Percentiles rank a stretch among this genome's conserved stretches.
phyloP scores from a whole-genome alignment of 2,329 filamentous ascomycete genomes.

The Didymella exigua region DNA sequence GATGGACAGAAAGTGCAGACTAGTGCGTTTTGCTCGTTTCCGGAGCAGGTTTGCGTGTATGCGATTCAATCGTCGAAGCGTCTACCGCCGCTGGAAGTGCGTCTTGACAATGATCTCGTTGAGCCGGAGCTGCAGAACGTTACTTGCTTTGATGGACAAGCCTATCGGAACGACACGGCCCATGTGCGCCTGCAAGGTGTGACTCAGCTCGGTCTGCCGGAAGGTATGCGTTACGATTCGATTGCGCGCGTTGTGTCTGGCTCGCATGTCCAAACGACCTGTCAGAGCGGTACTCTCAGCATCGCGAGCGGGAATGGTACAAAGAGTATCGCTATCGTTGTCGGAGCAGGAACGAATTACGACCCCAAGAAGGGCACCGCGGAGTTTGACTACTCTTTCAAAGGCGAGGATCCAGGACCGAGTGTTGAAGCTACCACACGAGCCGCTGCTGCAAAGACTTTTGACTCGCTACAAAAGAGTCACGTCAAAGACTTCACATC shows the following conservation, averaged over 20 bases:
- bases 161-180: slow-evolving; percentile 38
- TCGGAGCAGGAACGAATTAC: slow-evolving; percentile 57
- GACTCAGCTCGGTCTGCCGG: slow-evolving; percentile 50
- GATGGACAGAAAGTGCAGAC: slow-evolving; percentile 45
- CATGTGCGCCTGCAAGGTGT: slow-evolving; percentile 27
- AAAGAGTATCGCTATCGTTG: slow-evolving; percentile 48
- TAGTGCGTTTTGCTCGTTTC: slow-evolving; percentile 53
- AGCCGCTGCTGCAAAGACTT: slow-evolving; percentile 43
- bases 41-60: slow-evolving; percentile 52
- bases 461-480: slow-evolving; percentile 38
- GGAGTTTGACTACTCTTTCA: slow-evolving; percentile 54
- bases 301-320: slow-evolving; percentile 19
- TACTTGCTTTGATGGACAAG: slow-evolving; percentile 42
- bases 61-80: slow-evolving; percentile 34
- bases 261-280: slow-evolving; percentile 21
- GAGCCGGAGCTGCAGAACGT: slow-evolving; percentile 33
- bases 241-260: slow-evolving; percentile 39
- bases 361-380: slow-evolving; percentile 57
- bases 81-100: slow-evolving; percentile 52
- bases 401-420: slow-evolving; percentile 53
- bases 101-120: slow-evolving; percentile 52
- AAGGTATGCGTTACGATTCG: slow-evolving; percentile 55
- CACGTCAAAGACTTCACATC: slow-evolving; percentile 53
- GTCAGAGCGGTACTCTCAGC: slow-evolving; percentile 14
- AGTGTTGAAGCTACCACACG: slow-evolving; percentile 46